Base-by-base conservation (phyloP, 768 basidiomycete genomes). In the Suillus paluster region DNA sequence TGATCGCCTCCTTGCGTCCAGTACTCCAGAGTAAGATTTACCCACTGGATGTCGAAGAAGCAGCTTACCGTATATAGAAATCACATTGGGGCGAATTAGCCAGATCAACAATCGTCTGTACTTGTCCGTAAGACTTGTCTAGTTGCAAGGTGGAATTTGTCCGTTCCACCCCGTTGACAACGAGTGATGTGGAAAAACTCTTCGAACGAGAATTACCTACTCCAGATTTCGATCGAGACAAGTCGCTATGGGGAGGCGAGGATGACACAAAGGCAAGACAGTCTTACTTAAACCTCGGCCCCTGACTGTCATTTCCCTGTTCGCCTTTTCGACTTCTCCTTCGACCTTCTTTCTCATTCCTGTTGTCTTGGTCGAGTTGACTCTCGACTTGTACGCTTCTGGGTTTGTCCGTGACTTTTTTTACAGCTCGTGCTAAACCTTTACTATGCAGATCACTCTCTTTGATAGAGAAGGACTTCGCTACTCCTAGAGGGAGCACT, bases 381-480 rank as follows among this genome's bases (percentile, higher is more conserved):
- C 78, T 79, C 79, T 86, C 86, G 83, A 83, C 85, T 79, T 73
- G 72, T 77, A 73, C 71, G 73, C 62, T 68, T 77, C 79, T 79
- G 81, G 84, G 84, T 84, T 62, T 66, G 78, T 69, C 14, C 42
- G 45, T 58, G 55, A 36, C 21, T 49, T 48, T 55, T 50, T n/a
- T 57, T 55, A 34, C 23, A 44, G 62, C 52, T 38, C 21, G 30
- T 55, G 50, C 46, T 64, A 63, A 52, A 60, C 60, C 57, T 14
- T 61, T 48, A 36, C 38, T 45, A 50, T 21, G n/a, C 72, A 86
- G 85, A 85, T 84, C 82, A 82, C 79, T 79, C 87, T 89, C 87
- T 89, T 90, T 84, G 88, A 87, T 76, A 90, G 88, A 87, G 84
- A 61, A 78, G 71, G 71, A 71, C 73, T 73, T 71, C 78, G 75